Evolutionary conservation across 495 filamentous ascomycete genomes (phyloP).

Genomic region (Xylaria nigripes): DNA sequence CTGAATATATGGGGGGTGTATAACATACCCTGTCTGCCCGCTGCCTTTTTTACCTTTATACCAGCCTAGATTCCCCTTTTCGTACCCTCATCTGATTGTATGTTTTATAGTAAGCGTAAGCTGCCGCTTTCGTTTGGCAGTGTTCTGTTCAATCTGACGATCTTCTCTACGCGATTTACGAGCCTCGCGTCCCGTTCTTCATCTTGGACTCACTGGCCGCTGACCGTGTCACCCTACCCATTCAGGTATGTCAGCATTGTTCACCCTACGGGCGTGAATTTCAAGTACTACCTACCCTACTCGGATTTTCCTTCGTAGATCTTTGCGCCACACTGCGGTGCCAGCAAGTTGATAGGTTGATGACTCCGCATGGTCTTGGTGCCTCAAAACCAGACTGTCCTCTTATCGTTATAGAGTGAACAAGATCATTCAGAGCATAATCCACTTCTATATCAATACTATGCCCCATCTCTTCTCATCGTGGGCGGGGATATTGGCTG

Average conservation of each 20-base stretch:
- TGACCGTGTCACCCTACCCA: constrained; percentile 14
- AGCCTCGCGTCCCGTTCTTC: constrained; percentile 18
- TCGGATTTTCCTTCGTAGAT: not conserved
- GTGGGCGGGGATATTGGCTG: not conserved
- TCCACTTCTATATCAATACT: not conserved
- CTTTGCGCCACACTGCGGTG: not conserved
- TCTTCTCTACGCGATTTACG: constrained; percentile 15
- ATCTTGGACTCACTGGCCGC: constrained; percentile 16
- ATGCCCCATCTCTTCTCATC: not conserved
- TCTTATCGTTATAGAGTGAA: not conserved
- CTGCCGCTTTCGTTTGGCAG: constrained; percentile 1
- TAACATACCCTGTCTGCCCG: not conserved
- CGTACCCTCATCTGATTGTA: too few relatives aligned
- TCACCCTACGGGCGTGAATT: not conserved
- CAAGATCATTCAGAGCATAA: not conserved
- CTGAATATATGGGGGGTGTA: too few relatives aligned
- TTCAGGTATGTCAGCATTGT: constrained; percentile 21
- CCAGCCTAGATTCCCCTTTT: not conserved
- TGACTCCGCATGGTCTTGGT: not conserved
- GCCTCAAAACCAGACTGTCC: not conserved
- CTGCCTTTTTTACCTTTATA: not conserved
- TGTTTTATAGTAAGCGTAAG: too few relatives aligned
- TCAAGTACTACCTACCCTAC: not conserved
- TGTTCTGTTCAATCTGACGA: constrained; percentile 2
- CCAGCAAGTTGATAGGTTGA: not conserved